phyloP scores from a whole-genome alignment of 768 basidiomycete genomes.

The Rhizopogon vesiculosus region DNA sequence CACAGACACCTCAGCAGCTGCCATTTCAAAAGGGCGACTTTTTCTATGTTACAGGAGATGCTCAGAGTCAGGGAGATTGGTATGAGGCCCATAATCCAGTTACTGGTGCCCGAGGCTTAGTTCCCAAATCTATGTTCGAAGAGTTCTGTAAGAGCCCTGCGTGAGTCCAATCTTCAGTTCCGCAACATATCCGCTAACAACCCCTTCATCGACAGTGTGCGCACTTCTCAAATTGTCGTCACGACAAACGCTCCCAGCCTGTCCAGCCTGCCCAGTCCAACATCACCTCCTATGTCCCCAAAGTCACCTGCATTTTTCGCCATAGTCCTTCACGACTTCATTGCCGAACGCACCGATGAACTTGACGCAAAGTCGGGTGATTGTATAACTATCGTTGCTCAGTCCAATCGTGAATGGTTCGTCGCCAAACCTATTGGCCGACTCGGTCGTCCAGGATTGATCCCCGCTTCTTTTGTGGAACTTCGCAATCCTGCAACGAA shows the following conservation, averaged over 20 bases:
- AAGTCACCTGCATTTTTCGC: constrained; percentile 81
- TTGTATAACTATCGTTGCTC: constrained; percentile 93
- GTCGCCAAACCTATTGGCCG: constrained; percentile 97
- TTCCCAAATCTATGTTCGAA: constrained; percentile 85
- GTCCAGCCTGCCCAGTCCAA: constrained; percentile 20
- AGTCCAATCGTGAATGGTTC: constrained; percentile 99
- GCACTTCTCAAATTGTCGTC: constrained; percentile 32
- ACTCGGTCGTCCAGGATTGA: constrained; percentile 92
- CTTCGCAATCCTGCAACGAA: constrained; percentile 91
- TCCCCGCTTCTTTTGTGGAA: constrained; percentile 96
- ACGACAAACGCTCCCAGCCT: constrained; percentile 15
- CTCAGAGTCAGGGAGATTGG: constrained; percentile 55
- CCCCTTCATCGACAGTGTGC: constrained; percentile 26
- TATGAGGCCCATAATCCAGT: constrained; percentile 96
- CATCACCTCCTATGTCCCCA: constrained; percentile 26
- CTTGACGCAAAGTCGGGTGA: constrained; percentile 94
- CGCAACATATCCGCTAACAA: constrained; percentile 1
- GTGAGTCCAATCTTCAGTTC: constrained; percentile 38
- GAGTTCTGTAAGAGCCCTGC: constrained; percentile 74
- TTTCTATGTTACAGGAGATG: constrained; percentile 89
- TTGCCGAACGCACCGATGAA: constrained; percentile 94
- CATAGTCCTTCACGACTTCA: constrained; percentile 91
- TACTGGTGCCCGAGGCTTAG: constrained; percentile 85
- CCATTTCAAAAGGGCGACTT: constrained; percentile 94
- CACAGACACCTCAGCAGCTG: constrained; percentile 78